Conservation (phyloP, 1,284 basidiomycete genomes). For the Ceratobasidium sp. region DNA sequence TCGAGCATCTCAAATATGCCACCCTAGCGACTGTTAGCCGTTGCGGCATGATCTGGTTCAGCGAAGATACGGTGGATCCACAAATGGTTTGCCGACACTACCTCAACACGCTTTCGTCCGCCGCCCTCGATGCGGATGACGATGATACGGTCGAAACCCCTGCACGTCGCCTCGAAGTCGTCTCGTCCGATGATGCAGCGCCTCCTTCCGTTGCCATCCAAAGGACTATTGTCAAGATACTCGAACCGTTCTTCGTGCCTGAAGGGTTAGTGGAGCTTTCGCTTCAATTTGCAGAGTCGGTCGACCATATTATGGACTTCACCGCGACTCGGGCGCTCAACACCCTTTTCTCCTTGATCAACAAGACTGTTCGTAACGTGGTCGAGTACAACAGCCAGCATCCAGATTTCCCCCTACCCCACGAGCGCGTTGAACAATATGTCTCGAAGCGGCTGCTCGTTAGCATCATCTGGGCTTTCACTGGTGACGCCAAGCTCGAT, state of each 20-base stretch:
- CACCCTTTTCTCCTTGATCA: conserved; percentile 96
- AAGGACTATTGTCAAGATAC: conserved; percentile 78
- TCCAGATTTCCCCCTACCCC: conserved; percentile 90
- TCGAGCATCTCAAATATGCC: conserved; percentile 97
- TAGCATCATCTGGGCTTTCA: conserved; percentile 97
- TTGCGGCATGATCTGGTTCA: conserved; percentile 99
- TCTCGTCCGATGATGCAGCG: conserved; percentile 63
- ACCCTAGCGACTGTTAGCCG: conserved; percentile 99
- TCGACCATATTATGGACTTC: conserved; percentile 99
- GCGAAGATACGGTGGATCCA: conserved; percentile 92
- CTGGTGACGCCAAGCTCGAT: conserved; percentile 94
- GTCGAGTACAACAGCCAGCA: conserved; percentile 97
- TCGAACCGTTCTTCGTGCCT: conserved; percentile 85
- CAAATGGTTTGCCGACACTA: conserved; percentile 94
- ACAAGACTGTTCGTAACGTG: conserved; percentile 94
- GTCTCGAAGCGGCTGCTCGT: conserved; percentile 91
- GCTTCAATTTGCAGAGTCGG: conserved; percentile 80
- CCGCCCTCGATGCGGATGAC: conserved; percentile 91
- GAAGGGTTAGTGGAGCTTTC: conserved; percentile 87
- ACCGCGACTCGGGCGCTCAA: conserved; percentile 91
- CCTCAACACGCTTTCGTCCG: conserved; percentile 79
- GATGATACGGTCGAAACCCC: conserved; percentile 76
- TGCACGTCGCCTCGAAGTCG: conserved; percentile 69
- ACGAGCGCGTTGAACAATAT: conserved; percentile 90
- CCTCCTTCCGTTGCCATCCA: conserved; percentile 83